A percentile compares a stretch with the other conserved stretches of the same genome.
Evolutionary conservation across 306 rosid species (phyloP).

Genomic region (Citrullus colocynthis): DNA sequence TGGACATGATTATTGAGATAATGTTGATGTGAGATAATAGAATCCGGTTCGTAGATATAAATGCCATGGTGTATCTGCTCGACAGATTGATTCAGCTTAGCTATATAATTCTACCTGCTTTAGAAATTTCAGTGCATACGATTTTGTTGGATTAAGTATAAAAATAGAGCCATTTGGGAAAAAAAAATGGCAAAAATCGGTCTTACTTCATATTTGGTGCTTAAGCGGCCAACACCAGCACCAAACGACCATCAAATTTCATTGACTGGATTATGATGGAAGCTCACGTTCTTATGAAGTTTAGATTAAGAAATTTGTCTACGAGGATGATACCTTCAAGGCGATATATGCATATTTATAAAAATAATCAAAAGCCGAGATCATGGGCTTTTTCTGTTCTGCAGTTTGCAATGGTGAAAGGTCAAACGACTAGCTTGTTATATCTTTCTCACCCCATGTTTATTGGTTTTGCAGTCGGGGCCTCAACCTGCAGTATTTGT

Average conservation of each 20-base stretch:
- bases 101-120: neutral
- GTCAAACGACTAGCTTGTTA: neutral
- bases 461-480: slow-evolving; percentile 44
- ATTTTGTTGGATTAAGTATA: neutral
- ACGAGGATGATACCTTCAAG: neutral
- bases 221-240: neutral
- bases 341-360: neutral
- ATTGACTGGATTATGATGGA: neutral
- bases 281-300: neutral
- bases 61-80: neutral
- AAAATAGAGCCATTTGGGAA: too few relatives aligned
- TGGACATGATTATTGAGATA: neutral
- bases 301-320: neutral
- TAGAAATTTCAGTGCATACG: neutral
- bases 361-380: neutral
- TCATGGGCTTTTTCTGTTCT: neutral
- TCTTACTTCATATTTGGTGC: neutral
- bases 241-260: neutral
- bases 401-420: neutral
- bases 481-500: slow-evolving; percentile 54
- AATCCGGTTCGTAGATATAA: neutral
- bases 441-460: neutral
- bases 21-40: neutral
- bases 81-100: neutral
- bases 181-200: too few relatives aligned